Evolutionary conservation across 73 alveolate genomes (phyloP).

Genomic region (Tetrahymena elliotti): DNA sequence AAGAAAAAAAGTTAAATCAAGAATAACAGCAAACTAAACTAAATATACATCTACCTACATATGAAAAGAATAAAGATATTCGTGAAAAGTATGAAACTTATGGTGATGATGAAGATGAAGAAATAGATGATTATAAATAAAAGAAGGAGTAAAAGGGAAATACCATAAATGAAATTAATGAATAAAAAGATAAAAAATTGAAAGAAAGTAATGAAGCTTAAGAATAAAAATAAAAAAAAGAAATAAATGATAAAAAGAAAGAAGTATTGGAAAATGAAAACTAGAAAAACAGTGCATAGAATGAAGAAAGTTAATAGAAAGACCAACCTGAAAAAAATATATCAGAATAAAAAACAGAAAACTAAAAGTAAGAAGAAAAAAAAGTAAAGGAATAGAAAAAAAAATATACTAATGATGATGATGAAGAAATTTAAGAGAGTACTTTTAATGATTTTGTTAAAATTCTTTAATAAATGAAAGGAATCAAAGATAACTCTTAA

Average conservation of each 20-base stretch:
- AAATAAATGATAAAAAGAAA: not conserved
- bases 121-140: too few relatives aligned
- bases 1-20: not conserved
- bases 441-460: not conserved
- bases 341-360: not conserved
- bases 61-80: not conserved
- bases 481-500: not conserved
- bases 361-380: not conserved
- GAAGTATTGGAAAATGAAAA: not conserved
- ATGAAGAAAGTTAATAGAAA: not conserved
- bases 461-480: not conserved
- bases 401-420: not conserved
- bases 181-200: not conserved
- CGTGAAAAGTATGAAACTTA: not conserved
- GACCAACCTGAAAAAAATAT: not conserved
- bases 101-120: not conserved
- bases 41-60: not conserved
- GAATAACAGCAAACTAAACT: not conserved
- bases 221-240: not conserved
- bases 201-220: not conserved
- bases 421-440: not conserved
- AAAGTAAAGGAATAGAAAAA: not conserved
- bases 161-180: not conserved
- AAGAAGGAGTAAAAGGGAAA: not conserved
- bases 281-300: not conserved